Base-by-base conservation (phyloP, 2,329 filamentous ascomycete genomes). In the Lojkania enalia region DNA sequence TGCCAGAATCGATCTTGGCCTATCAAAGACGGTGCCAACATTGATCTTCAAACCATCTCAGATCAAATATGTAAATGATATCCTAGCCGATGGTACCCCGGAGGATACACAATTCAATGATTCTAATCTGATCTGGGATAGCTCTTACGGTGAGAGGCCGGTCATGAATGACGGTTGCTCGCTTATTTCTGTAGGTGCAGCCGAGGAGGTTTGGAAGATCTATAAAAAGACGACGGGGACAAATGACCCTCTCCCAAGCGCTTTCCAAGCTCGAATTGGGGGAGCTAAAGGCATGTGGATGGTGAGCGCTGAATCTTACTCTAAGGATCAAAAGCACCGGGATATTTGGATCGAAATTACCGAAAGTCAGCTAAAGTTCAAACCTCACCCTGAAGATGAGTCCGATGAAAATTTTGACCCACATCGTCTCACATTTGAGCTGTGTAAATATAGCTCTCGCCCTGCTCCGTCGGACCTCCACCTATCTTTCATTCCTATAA, bases 251-350 rank as follows among this genome's bases (percentile, higher is more conserved):
- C 88, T 47, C 80, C 86, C 86, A 0, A 80, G 80, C 23, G 84
- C 78, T 0, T 83, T 80, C 0, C 88, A 92, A 64, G 87, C 75
- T 1, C 79, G 88, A 0, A 79, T 91, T 25, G 85, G 82, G 7
- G 81, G 85, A 14, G 85, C 85, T 0, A 92, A 92, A 63, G 88
- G 88, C 0, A 74, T 91, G 52, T 91, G 87, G 87, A 76, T 86
- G 35, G 66, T 85, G 4, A 83, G 86, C 52, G 71, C 74, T 0
- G 63, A 72, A 3, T 58, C 71, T 0, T 75, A 79, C 19, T 66
- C 65, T 0, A 69, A 69, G 1, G 69, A 76, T 1, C 42, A 54
- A 0, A 60, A 72, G 0, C 67, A 82, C 13, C 57, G 68, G 16
- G 61, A 64, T 2, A 64, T 73, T 7, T 88, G 84, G 85, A 87